Evolutionary conservation across 495 filamentous ascomycete genomes (phyloP), one percentile per base, ranked within the genome.

Genomic region (Xylaria acuta): DNA sequence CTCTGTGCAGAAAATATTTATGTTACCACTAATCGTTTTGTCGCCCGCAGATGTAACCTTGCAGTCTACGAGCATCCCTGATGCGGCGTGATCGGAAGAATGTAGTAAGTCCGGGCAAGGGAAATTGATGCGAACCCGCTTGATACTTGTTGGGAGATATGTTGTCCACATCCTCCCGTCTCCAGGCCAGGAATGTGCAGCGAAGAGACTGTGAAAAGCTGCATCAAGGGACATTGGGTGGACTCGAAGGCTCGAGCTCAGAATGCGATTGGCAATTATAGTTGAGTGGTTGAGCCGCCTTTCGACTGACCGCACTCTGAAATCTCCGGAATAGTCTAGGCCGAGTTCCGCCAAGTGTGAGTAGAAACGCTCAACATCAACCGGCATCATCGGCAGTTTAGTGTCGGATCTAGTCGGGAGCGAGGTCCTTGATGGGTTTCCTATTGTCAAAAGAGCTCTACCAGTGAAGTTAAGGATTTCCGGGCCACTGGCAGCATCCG

Each of bases 201-300:
- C 65, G 40, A 68, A 73, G 0, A 74, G 62, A 36, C 71, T 45
- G 41, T 79, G 77, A 47, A 79, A 51, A 6, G 70, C 73, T 7
- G 38, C 38, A 58, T 81, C 79, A 6, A 81, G 69, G 1, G 67
- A 66, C 0, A 62, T 72, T 2, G 77, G 79, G 58, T 81, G 79
- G 3, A 81, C 32, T 18, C 22, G 7, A 11, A 25, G n/a, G n/a
- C n/a, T n/a, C 14, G 7, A 38, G 3, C 36, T 7, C 36, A 7
- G 36, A n/a, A n/a, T 38, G 36, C 36, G n/a, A n/a, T n/a, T 38
- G 36, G 36, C 36, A 38, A 7, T 38, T 38, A 7, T 38, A 38
- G 7, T 7, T 38, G n/a, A n/a, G 36, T 38, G 7, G 36, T 7
- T 38, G 7, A 32, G 27, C 5, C 63, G 25, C 5, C 63, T 16